These are phyloP conservation scores for Fusarium coicis DNA, from an alignment of 2,329 filamentous ascomycete genomes.

Conservation along the genomic window DNA sequence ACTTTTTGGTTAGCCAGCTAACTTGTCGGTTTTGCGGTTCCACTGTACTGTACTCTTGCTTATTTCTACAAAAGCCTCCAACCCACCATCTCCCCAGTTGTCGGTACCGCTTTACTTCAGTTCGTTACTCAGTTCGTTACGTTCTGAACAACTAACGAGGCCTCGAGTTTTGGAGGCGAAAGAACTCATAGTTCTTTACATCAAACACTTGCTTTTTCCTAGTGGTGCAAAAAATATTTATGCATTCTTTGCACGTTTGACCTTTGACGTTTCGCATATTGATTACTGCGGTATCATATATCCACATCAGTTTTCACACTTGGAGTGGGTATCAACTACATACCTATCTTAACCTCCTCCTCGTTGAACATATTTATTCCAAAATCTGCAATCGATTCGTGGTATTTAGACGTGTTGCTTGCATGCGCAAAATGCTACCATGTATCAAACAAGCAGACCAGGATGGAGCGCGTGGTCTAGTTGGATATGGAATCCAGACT, in stretches of 20 bases:
- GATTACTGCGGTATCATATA: neutral
- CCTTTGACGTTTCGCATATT: neutral
- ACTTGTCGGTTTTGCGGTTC: slow-evolving; percentile 17
- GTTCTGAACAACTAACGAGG: slow-evolving; percentile 17
- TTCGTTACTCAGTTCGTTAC: slow-evolving; percentile 21
- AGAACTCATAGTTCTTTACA: neutral
- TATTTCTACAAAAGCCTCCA: slow-evolving; percentile 44
- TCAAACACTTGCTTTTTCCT: neutral
- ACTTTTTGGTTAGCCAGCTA: slow-evolving; percentile 33
- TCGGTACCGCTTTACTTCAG: slow-evolving; percentile 22
- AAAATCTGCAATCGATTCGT: slow-evolving; percentile 1
- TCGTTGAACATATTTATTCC: neutral
- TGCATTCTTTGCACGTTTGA: neutral
- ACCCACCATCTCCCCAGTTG: slow-evolving; percentile 33
- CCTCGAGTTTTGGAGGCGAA: slow-evolving; percentile 7
- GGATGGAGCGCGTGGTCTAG: slow-evolving; percentile 39
- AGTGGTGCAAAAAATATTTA: neutral
- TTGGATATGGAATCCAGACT: slow-evolving; percentile 45
- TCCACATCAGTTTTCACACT: neutral
- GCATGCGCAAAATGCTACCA: slow-evolving; percentile 44
- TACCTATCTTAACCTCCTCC: neutral
- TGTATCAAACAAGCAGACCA: slow-evolving; percentile 41
- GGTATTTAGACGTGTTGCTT: slow-evolving; percentile 14
- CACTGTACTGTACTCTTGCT: slow-evolving; percentile 8
- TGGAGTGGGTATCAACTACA: neutral